These are phyloP conservation scores for Lolium multiflorum DNA, from an alignment of 176 grass and related monocot species.

Conservation along the genomic window DNA sequence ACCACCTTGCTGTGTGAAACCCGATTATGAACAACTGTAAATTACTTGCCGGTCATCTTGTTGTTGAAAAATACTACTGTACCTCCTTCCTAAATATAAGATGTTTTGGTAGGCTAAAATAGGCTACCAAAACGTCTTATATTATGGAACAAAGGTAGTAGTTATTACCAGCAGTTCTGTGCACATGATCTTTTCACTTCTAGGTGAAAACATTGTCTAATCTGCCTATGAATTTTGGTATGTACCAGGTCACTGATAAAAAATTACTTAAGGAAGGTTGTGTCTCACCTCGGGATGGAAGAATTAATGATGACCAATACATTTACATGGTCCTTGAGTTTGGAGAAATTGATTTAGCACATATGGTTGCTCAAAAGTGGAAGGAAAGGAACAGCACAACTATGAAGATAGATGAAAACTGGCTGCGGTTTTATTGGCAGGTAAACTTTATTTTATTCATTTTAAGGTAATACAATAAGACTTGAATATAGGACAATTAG, in stretches of 20 bases:
- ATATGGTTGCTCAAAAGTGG: slow-evolving; percentile 94
- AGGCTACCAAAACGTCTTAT: too few species aligned
- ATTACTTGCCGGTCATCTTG: neutral
- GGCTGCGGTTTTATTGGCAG: slow-evolving; percentile 99
- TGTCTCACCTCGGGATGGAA: slow-evolving; percentile 63
- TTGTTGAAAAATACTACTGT: neutral
- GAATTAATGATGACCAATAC: slow-evolving; percentile 80
- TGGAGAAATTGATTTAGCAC: slow-evolving; percentile 95
- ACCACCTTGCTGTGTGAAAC: neutral
- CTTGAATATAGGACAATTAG: slow-evolving; percentile 30
- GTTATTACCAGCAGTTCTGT: neutral
- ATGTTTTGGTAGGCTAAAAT: too few species aligned
- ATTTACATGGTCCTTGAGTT: slow-evolving; percentile 98
- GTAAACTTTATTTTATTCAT: slow-evolving; percentile 51
- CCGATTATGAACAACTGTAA: slow-evolving; percentile 1
- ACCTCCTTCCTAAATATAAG: too few species aligned
- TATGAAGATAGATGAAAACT: slow-evolving; percentile 89
- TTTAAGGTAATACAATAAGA: slow-evolving; percentile 12
- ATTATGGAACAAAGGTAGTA: too few species aligned
- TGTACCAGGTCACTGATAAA: slow-evolving; percentile 87
- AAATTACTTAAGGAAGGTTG: slow-evolving; percentile 70
- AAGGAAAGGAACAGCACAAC: slow-evolving; percentile 56
- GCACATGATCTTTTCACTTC: slow-evolving; percentile 28
- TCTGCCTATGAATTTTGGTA: slow-evolving; percentile 42
- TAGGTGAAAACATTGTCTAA: slow-evolving; percentile 26